Evolutionary conservation across 768 basidiomycete species (phyloP).

Genomic region (Leccinum sublutescens): DNA sequence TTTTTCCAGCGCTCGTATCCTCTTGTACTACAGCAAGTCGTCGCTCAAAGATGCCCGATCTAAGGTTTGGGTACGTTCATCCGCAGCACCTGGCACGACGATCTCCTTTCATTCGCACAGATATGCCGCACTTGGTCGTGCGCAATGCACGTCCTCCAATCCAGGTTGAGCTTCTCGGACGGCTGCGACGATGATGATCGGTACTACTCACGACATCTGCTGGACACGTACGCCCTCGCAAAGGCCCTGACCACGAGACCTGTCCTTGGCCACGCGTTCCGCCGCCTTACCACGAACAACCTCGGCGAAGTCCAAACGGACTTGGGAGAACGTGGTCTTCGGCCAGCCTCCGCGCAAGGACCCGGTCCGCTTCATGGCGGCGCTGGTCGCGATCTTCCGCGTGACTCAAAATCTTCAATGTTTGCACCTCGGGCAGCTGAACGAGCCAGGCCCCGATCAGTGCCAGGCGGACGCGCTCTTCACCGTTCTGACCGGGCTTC

Average conservation of each 20-base stretch:
- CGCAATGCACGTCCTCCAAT: conserved; percentile 21
- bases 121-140: conserved; percentile 26
- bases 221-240: conserved; percentile 20
- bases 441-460: background rate
- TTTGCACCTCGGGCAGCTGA: conserved; percentile 15
- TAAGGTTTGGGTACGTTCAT: conserved; percentile 22
- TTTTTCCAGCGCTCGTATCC: conserved; percentile 21
- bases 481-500: conserved; percentile 7
- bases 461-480: conserved; percentile 13
- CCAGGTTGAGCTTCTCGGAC: conserved; percentile 18
- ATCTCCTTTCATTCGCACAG: conserved; percentile 26
- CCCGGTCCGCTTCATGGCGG: conserved; percentile 12
- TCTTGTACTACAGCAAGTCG: conserved; percentile 16
- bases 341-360: background rate
- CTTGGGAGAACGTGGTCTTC: conserved; percentile 2
- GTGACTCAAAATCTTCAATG: conserved; percentile 16
- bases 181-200: background rate
- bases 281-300: conserved; percentile 20
- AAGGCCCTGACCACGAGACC: conserved; percentile 18
- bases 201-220: background rate
- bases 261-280: conserved; percentile 8
- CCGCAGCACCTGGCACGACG: conserved; percentile 17
- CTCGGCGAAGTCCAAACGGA: conserved; percentile 2
- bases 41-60: conserved; percentile 9
- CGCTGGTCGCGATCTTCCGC: conserved; percentile 19